Evolutionary conservation across 495 filamentous ascomycete species (phyloP).

Genomic region (Aspergillus cavernicola): DNA sequence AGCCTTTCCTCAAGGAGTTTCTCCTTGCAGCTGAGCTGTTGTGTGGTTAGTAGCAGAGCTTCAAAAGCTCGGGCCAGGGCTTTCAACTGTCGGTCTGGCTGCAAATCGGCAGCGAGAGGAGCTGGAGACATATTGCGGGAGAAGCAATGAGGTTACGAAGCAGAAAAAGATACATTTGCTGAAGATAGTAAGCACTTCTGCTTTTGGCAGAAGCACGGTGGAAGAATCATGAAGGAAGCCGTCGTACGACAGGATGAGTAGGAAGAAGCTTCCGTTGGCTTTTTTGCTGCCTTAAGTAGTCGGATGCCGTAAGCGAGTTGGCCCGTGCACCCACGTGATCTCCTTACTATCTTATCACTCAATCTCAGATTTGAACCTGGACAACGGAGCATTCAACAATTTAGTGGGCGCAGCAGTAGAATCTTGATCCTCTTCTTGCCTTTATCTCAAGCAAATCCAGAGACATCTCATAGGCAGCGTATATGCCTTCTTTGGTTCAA

Average conservation of each 20-base stretch:
- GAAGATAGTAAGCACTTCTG: constrained; percentile 20
- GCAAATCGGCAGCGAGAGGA: constrained; percentile 27
- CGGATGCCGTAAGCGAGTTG: constrained; percentile 36
- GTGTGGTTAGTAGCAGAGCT: constrained; percentile 48
- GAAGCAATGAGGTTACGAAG: constrained; percentile 23
- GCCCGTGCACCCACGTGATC: constrained; percentile 36
- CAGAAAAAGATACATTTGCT: constrained; percentile 22
- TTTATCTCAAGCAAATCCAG: no score
- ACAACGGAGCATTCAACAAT: no score
- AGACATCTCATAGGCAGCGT: no score
- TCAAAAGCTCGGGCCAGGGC: constrained; percentile 45
- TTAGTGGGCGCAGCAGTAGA: no score
- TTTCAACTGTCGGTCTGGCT: constrained; percentile 40
- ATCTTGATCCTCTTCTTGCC: no score
- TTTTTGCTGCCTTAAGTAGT: constrained; percentile 14
- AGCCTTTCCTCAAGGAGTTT: constrained; percentile 40
- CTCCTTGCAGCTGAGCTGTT: constrained; percentile 42
- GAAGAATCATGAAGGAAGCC: constrained; percentile 14
- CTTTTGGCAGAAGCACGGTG: constrained; percentile 25
- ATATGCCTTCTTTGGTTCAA: no score
- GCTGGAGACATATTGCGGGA: constrained; percentile 36
- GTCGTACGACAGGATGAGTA: constrained; percentile 14
- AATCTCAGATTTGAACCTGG: no score
- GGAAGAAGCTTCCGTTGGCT: constrained; percentile 10
- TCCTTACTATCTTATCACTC: no score